Conservation (phyloP, 345 rosid species). For the Citrus sinensis region DVS_A1.0 CM039167.1:14889001-14889500, state of each 20-base stretch:
- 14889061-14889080: neutral
- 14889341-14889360: neutral
- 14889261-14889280: constrained; percentile 75
- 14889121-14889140: neutral
- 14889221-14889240: constrained; percentile 63
- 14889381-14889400: neutral
- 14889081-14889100: neutral
- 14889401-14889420: neutral
- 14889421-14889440: neutral
- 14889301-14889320: neutral
- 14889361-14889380: neutral
- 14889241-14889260: constrained; percentile 61
- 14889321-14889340: neutral
- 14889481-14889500: neutral
- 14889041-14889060: neutral
- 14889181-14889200: constrained; percentile 79
- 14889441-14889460: neutral
- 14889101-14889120: neutral
- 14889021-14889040: neutral
- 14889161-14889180: constrained; percentile 31
- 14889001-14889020: neutral
- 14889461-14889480: neutral
- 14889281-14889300: constrained; percentile 37
- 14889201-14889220: constrained; percentile 48
- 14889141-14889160: neutral